Conservation (phyloP, 179 eudicot species). For the Monotropa hypopitys region DNA sequence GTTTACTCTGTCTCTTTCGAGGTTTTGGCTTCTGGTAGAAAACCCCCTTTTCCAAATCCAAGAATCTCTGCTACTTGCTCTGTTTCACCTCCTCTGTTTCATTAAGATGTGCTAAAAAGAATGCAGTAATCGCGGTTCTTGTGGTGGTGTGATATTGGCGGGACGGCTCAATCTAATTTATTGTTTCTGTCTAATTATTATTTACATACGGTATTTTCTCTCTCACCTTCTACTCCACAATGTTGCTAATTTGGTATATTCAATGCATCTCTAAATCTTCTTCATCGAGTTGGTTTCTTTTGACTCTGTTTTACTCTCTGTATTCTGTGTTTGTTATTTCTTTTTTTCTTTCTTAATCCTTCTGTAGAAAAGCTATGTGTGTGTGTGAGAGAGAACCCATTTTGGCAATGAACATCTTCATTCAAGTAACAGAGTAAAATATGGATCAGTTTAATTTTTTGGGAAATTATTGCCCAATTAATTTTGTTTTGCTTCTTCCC, state of each 20-base stretch:
- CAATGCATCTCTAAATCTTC: not conserved
- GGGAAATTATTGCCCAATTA: not conserved
- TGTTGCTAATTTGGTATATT: slow-evolving; percentile 2
- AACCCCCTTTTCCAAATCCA: slow-evolving; percentile 10
- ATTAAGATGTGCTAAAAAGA: not conserved
- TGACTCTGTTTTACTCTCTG: not conserved
- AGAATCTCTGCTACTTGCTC: not conserved
- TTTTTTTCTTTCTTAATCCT: not conserved
- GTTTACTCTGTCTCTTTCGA: not conserved
- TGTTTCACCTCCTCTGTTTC: not conserved
- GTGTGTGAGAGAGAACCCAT: not conserved
- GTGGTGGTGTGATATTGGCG: slow-evolving; percentile 17
- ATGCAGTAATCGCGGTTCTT: not conserved
- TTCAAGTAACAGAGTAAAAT: not conserved
- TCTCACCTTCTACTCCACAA: not conserved
- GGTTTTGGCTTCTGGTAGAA: slow-evolving; percentile 20
- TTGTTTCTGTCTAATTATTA: not conserved
- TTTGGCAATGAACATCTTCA: not conserved
- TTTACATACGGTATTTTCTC: not conserved
- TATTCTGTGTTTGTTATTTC: not conserved
- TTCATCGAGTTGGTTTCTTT: not conserved
- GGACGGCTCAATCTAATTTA: slow-evolving; percentile 17
- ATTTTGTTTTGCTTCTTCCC: not conserved
- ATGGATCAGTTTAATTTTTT: not conserved
- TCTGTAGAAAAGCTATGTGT: not conserved